Evolutionary conservation across 1,139 yeast species (phyloP).

Genomic region (Trichomonascaceae sp.): DNA sequence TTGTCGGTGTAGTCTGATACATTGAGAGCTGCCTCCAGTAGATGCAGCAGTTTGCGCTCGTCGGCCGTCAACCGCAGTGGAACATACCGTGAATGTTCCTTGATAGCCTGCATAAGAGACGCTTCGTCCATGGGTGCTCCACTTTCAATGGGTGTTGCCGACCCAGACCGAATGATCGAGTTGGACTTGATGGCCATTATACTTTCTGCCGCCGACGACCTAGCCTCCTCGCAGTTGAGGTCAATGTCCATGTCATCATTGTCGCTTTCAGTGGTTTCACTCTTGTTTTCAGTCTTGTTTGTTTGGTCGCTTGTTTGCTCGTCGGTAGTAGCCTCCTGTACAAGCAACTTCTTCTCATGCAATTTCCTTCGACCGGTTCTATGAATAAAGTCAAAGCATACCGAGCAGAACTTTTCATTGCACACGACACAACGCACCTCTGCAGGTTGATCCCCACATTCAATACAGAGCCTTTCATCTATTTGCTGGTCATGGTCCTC

Average conservation of each 20-base stretch:
- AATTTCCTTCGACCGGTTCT: conserved; percentile 41
- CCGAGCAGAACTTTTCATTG: conserved; percentile 51
- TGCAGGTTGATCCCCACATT: conserved; percentile 57
- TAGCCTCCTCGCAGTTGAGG: conserved; percentile 11
- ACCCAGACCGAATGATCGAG: neutral
- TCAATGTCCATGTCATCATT: conserved; percentile 11
- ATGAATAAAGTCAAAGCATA: conserved; percentile 53
- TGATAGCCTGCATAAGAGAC: conserved; percentile 26
- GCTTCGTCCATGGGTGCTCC: conserved; percentile 8
- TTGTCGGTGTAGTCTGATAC: conserved; percentile 67
- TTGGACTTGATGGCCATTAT: conserved; percentile 11
- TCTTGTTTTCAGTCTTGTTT: conserved; percentile 8
- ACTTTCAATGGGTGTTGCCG: conserved; percentile 13
- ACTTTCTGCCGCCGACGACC: conserved; percentile 9
- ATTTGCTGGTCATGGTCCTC: conserved; percentile 7
- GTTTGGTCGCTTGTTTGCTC: conserved; percentile 8
- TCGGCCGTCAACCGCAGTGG: conserved; percentile 54
- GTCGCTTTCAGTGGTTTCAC: conserved; percentile 8
- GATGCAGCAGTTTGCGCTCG: conserved; percentile 49
- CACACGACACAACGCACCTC: conserved; percentile 46
- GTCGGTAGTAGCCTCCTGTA: conserved; percentile 16
- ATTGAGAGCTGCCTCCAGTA: conserved; percentile 56
- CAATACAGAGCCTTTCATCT: conserved; percentile 34
- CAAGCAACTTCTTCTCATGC: conserved; percentile 17
- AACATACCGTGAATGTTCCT: conserved; percentile 38